Conservation (phyloP, 164 flowering plant species). For the Piper betle region DNA sequence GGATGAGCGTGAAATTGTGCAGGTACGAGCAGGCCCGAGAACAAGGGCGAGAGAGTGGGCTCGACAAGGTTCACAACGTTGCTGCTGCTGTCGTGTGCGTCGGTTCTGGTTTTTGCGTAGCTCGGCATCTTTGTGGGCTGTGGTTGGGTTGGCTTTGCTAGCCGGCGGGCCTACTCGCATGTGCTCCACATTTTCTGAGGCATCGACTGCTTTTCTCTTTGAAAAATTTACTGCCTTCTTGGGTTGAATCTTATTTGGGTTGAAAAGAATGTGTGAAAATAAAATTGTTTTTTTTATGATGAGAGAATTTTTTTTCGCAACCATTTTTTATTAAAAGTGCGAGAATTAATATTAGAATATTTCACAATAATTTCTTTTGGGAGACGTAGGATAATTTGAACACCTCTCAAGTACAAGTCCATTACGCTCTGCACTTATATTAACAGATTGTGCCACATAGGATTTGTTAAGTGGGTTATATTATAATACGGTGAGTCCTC, state of each 20-base stretch:
- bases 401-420: too few species aligned
- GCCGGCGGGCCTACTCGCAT: neutral
- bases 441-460: too few species aligned
- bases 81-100: conserved; percentile 20
- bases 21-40: conserved; percentile 5
- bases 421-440: too few species aligned
- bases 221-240: neutral
- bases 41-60: conserved; percentile 11
- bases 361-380: too few species aligned
- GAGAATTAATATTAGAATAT: too few species aligned
- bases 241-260: neutral
- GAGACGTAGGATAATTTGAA: too few species aligned
- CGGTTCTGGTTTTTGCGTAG: conserved; percentile 1
- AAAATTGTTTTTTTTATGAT: too few species aligned
- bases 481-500: too few species aligned
- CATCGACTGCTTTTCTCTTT: neutral
- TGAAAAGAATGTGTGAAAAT: too few species aligned
- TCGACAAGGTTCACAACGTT: conserved; percentile 11
- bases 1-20: neutral
- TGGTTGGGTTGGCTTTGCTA: neutral
- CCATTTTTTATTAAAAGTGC: too few species aligned
- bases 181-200: neutral
- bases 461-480: too few species aligned
- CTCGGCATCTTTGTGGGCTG: neutral
- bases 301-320: too few species aligned